These are phyloP conservation scores for Thuja plicata DNA, from an alignment of 83 land plant species.

Conservation along the genomic window DNA sequence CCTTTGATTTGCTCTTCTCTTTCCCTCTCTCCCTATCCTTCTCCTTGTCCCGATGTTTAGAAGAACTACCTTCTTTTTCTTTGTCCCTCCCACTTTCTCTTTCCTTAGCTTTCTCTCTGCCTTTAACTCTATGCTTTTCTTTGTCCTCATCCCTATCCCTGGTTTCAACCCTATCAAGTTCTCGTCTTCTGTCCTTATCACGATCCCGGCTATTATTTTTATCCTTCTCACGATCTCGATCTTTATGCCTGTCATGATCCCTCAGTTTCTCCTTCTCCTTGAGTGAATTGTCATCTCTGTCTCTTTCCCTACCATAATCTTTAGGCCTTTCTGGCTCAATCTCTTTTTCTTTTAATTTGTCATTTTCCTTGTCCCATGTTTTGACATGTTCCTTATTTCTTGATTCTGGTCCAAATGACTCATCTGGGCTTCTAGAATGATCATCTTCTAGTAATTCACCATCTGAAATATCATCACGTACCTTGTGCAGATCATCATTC, in stretches of 20 bases:
- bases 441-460: conserved; percentile 10
- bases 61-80: conserved; percentile 9
- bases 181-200: conserved; percentile 12
- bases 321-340: conserved; percentile 17
- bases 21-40: conserved; percentile 11
- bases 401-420: background rate
- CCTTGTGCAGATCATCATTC: conserved; percentile 1
- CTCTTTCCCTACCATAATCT: conserved; percentile 6
- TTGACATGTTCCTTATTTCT: background rate
- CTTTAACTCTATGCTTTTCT: background rate
- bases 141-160: conserved; percentile 13
- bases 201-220: conserved; percentile 7
- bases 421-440: conserved; percentile 7
- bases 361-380: conserved; percentile 10
- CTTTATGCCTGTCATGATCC: conserved; percentile 24
- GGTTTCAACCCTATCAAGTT: conserved; percentile 6
- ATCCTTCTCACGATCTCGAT: conserved; percentile 28
- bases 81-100: background rate
- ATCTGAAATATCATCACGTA: conserved; percentile 10
- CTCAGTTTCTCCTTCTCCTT: conserved; percentile 8
- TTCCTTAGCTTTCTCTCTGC: background rate
- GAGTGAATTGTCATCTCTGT: conserved; percentile 1
- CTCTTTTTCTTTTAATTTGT: conserved; percentile 22
- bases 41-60: conserved; percentile 14
- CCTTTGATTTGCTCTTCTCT: conserved; percentile 8